These are phyloP conservation scores for Kwoniella heveanensis DNA, from an alignment of 768 basidiomycete species.

Conservation along the genomic window DNA sequence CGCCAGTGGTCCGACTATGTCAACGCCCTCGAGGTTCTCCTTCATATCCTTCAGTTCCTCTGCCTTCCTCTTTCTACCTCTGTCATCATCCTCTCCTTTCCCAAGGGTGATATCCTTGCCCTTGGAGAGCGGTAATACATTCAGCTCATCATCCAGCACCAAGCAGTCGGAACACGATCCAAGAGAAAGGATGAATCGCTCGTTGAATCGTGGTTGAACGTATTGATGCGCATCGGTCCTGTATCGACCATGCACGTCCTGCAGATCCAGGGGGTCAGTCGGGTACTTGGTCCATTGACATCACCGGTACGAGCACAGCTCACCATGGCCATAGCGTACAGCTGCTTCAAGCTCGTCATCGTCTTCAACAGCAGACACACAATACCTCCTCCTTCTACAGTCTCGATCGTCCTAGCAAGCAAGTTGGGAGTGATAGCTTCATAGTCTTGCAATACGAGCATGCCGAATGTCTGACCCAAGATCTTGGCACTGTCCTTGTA, in stretches of 20 bases:
- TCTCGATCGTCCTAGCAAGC: conserved; percentile 94
- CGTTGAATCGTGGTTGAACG: conserved; percentile 83
- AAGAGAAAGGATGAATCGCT: conserved; percentile 95
- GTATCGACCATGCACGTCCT: conserved; percentile 97
- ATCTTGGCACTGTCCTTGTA: conserved; percentile 98
- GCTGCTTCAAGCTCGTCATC: conserved; percentile 86
- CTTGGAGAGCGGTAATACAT: conserved; percentile 91
- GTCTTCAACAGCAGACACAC: conserved; percentile 89
- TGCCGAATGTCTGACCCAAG: conserved; percentile 94
- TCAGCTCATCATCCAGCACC: conserved; percentile 94
- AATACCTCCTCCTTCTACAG: conserved; percentile 84
- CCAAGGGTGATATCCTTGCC: conserved; percentile 86
- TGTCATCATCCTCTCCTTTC: conserved; percentile 58
- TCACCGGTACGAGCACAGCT: conserved; percentile 5
- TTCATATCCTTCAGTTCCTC: conserved; percentile 76
- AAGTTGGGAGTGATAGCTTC: conserved; percentile 98
- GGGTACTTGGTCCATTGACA: background rate
- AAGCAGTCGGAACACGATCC: conserved; percentile 90
- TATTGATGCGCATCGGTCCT: conserved; percentile 82
- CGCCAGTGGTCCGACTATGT: conserved; percentile 83
- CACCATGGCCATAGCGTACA: conserved; percentile 87
- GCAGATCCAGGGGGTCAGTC: background rate
- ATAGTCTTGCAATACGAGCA: conserved; percentile 96
- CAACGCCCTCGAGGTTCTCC: conserved; percentile 74
- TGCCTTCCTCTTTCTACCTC: conserved; percentile 62